phyloP scores from a whole-genome alignment of 164 flowering plant species.

The Aristolochia contorta region DNA sequence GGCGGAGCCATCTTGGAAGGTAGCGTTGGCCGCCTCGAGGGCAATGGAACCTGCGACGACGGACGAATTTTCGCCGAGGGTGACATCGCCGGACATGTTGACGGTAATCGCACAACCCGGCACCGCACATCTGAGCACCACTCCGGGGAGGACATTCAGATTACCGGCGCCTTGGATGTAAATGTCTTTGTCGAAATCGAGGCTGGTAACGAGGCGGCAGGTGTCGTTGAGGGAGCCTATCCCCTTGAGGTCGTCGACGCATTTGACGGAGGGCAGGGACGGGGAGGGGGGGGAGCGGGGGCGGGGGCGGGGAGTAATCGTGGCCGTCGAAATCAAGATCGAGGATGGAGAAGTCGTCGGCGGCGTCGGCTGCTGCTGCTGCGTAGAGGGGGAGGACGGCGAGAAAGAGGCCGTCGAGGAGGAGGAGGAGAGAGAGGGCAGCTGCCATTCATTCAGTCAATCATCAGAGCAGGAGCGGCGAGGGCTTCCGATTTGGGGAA shows the following conservation, averaged over 20 bases:
- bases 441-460: conserved; percentile 1
- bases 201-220: conserved; percentile 37
- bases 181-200: conserved; percentile 36
- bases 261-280: conserved; percentile 23
- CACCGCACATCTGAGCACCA: conserved; percentile 34
- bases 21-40: conserved; percentile 33
- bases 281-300: conserved; percentile 40
- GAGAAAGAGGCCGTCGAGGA: conserved; percentile 3
- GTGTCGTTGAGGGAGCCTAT: conserved; percentile 49
- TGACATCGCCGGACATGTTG: conserved; percentile 45
- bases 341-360: conserved; percentile 22
- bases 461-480: no score
- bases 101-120: conserved; percentile 43
- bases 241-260: conserved; percentile 52
- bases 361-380: neutral
- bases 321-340: conserved; percentile 16
- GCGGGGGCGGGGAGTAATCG: conserved; percentile 65
- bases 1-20: conserved; percentile 31
- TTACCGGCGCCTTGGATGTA: conserved; percentile 59
- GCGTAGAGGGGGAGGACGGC: conserved; percentile 1
- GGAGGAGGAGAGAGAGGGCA: neutral
- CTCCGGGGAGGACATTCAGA: conserved; percentile 39
- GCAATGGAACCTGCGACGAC: conserved; percentile 40
- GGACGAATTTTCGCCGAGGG: conserved; percentile 31
- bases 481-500: no score